Percentiles rank a stretch among this genome's conserved stretches.
Evolutionary conservation across 148 eudicot genomes (phyloP).

Genomic region (Rhododendron henanense): DNA sequence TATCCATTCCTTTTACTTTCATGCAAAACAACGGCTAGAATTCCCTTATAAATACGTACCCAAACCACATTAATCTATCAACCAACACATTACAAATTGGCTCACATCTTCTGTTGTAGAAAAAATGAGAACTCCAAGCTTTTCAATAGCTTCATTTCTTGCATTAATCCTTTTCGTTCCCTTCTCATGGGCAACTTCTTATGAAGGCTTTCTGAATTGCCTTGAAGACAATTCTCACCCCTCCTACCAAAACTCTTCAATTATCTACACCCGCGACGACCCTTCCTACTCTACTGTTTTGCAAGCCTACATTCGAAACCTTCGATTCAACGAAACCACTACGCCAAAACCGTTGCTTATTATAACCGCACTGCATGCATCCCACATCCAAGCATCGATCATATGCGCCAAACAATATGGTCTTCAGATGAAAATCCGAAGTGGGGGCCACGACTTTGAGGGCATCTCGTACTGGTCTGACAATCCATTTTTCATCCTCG

Average conservation of each 20-base stretch:
- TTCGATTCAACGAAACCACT: conserved; percentile 23
- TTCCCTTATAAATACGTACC: too few relatives aligned
- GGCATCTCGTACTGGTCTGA: conserved; percentile 31
- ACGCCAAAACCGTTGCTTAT: conserved; percentile 28
- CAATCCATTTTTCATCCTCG: conserved; percentile 25
- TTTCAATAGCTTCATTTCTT: not conserved
- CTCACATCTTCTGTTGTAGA: too few relatives aligned
- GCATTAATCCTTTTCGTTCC: not conserved
- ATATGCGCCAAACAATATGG: conserved; percentile 20
- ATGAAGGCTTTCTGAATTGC: conserved; percentile 9
- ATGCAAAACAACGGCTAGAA: too few relatives aligned
- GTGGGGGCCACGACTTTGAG: conserved; percentile 50
- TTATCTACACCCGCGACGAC: not conserved
- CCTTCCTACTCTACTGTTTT: conserved; percentile 17
- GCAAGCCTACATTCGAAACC: conserved; percentile 26
- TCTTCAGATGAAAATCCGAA: conserved; percentile 29
- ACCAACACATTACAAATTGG: too few relatives aligned
- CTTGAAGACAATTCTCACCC: conserved; percentile 11
- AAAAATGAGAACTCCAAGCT: not conserved
- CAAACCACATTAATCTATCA: too few relatives aligned
- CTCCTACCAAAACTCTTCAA: not conserved
- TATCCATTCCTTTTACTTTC: too few relatives aligned
- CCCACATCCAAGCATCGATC: conserved; percentile 31
- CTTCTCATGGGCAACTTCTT: not conserved
- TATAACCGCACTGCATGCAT: conserved; percentile 19